Base-by-base conservation (phyloP, 108 stramenopile genomes). In the Nitzschia sp. region DNA sequence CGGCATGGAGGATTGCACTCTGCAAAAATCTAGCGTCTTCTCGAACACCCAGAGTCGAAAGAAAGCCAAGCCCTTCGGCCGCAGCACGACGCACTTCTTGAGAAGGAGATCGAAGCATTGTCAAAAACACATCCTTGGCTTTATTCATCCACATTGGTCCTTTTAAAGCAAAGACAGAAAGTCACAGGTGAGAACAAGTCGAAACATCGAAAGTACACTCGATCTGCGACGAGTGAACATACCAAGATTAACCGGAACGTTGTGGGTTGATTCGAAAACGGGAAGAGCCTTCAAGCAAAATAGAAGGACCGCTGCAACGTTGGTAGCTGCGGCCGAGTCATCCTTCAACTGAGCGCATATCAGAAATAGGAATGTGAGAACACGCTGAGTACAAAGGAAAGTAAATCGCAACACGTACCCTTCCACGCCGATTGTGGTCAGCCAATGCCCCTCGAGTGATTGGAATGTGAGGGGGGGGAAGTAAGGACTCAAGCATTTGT, bases 1-100 rank as follows among this genome's bases (percentile, higher is more conserved):
- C 75, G 28, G 86, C 83, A 75, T 88, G 87, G 33, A 94, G 76
- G 27, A 94, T 87, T 3, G 83, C 70, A 56, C 87, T 90, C 59
- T 91, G 93, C 30, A 94, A 61, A 48, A 87, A 90, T 32, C 86
- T 79, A n/a, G 86, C 86, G 66, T 88, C 93, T 72, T 91, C 89
- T 24, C 76, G 85, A 0, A 89, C 84, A 25, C 90, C 90, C 70
- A 91, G 71, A 17, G 93, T 91, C 46, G 89, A 87, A 28, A 94
- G 60, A 15, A 87, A 56, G 9, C 85, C 86, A 42, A 94, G 80
- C 45, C 90, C 87, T 68, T 94, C 90, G 1, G 93, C 87, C 13
- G 93, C 88, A 31, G 85, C 90, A 21, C 93, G 87, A 34, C 90
- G 73, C 17, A 91, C 80, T 18, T 64, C 61, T 54, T 70, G 77